phyloP scores from a whole-genome alignment of 2,329 filamentous ascomycete species.

The Phaeosphaeriaceae sp. region DNA sequence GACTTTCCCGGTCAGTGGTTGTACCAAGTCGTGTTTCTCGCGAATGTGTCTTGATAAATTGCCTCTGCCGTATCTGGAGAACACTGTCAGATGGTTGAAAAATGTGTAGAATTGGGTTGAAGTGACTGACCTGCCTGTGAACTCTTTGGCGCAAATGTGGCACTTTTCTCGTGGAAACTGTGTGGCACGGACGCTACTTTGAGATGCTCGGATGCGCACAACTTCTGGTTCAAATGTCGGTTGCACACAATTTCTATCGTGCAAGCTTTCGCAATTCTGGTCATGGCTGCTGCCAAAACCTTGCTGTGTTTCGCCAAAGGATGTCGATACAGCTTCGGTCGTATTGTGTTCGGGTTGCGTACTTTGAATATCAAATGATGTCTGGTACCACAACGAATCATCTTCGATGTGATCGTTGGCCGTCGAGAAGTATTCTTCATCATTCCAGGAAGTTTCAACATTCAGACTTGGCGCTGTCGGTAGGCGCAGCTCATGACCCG shows the following conservation, averaged over 20 bases:
- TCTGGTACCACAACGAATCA: neutral
- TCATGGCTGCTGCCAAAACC: neutral
- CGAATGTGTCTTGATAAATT: constrained; percentile 17
- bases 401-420: neutral
- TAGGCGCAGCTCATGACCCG: neutral
- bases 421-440: neutral
- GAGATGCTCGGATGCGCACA: neutral
- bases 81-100: constrained; percentile 3
- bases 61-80: constrained; percentile 13
- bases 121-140: constrained; percentile 13
- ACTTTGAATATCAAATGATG: neutral
- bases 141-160: constrained; percentile 2
- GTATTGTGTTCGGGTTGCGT: neutral
- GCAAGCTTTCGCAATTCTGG: neutral
- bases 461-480: neutral
- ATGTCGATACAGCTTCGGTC: neutral
- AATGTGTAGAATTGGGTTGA: neutral
- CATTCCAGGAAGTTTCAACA: neutral
- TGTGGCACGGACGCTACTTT: neutral
- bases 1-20: neutral
- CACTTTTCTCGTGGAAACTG: constrained; percentile 1
- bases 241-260: neutral
- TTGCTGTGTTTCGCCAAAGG: neutral
- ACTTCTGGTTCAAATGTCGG: neutral
- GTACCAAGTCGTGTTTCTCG: neutral